Evolutionary conservation across 2,329 filamentous ascomycete species (phyloP), one percentile per base, ranked within the genome.

Genomic region (Aspergillus ruber): DNA sequence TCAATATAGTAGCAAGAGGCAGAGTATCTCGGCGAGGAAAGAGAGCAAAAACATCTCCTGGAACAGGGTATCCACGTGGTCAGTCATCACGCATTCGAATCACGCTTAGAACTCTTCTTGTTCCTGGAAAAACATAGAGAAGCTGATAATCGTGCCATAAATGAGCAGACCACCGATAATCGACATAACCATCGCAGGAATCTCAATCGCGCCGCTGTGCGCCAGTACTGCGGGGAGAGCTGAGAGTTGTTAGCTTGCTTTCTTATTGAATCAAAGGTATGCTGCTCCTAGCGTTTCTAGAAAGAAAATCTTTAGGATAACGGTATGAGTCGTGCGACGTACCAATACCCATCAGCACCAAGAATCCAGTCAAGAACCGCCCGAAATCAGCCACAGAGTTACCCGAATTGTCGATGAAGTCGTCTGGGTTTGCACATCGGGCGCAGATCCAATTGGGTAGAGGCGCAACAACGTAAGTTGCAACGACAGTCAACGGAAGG

Each of bases 261-360:
- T 8, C 33, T 3, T 29, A 29, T 29, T 27, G 10, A 12, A 4
- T 4, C 9, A 12, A 27, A 12, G 25, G 25, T 29, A 12, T 12
- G 10, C 4, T 29, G 25, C 10, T 29, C 10, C 25, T 4, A 29
- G 25, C 12, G 10, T 29, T 12, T 12, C 25, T 29, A 29, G 4
- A 9, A 4, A 12, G 25, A 29, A 29, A 2, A n/a, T n/a, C 3
- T 29, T 29, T 29, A 5, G 25, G 10, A 12, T 29, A 29, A 4
- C 25, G 10, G 9, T 27, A n/a, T 4, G n/a, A 7, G 29, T 8
- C 35, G 49, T 23, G 6, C 46, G 47, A 83, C 88, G 50, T 75
- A 96, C 90, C 90, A 72, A 97, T 86, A 46, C 93, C 93, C 91
- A 97, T 97, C 32, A 97, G 81, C 7, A 97, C 91, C 66, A 98